Base-by-base conservation (phyloP, 2,329 filamentous ascomycete species). In the Tympanopsis confertula region DNA sequence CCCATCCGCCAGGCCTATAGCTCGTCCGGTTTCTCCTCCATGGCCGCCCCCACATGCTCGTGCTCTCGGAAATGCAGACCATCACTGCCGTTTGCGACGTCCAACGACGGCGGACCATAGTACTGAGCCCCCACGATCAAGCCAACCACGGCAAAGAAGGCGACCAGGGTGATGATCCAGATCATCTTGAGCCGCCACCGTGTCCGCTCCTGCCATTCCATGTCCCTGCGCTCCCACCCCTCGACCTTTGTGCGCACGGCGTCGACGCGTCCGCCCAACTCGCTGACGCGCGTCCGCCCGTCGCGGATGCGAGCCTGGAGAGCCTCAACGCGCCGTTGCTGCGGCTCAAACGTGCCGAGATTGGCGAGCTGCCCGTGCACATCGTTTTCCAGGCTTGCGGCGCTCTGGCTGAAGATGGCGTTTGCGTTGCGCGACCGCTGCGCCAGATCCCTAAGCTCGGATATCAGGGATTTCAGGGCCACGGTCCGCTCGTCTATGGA, bases 171-270 rank as follows among this genome's bases (percentile, higher is more conserved):
- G 43, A 76, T 64, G 28, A 74, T 66, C 77, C 79, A 85, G 35
- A 82, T 59, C 15, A 71, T 65, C 45, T 71, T 74, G 43, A 85
- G 59, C 36, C 78, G 68, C 51, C 62, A 66, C 42, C 75, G 63
- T n/a, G 77, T 82, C 48, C 66, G 74, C 48, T 82, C 76, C 56
- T 83, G 74, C 67, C 78, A 81, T 48, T 77, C 73, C 35, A 62
- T 65, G 55, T 87, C 82, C 2, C 72, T 68, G 39, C 65, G 66
- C 53, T 84, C 79, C 69, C 81, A 84, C 19, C 64, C 62, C 51
- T 83, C 78, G 13, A 88, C 74, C 5, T 74, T 67, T 39, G 68
- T 59, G 36, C 74, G 68, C 12, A 85, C 79, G 13, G 66, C 58
- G 37, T 80, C 75, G 3, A 89, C 72, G 36, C 83, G 66, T 32